Evolutionary conservation across 176 grass and related monocot species (phyloP).

Genomic region (Canna indica): DNA sequence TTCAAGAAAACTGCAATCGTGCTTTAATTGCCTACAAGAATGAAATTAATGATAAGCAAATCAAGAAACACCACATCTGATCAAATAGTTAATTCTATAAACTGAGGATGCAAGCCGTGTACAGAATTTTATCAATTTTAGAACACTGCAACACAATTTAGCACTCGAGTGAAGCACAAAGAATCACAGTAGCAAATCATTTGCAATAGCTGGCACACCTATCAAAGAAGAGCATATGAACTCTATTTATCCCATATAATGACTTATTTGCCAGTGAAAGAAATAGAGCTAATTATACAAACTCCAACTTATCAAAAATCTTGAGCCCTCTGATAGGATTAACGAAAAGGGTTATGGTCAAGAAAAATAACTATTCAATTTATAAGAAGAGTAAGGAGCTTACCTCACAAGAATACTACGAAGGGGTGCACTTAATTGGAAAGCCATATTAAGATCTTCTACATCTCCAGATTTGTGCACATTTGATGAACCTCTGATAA

Average conservation of each 20-base stretch:
- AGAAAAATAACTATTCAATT: background rate
- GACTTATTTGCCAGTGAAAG: background rate
- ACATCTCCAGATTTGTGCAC: background rate
- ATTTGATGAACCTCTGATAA: background rate
- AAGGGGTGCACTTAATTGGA: background rate
- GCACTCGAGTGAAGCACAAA: no score
- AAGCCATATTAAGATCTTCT: background rate
- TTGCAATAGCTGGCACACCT: no score
- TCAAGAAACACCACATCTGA: background rate
- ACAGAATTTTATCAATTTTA: no score
- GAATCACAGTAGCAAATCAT: no score
- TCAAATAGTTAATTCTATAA: background rate
- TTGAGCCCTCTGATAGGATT: background rate
- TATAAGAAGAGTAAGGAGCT: no score
- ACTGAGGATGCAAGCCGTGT: background rate
- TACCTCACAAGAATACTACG: background rate
- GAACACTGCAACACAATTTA: no score
- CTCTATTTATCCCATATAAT: background rate
- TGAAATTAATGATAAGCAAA: background rate
- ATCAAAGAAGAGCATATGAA: no score
- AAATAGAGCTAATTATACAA: background rate
- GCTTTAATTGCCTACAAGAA: background rate
- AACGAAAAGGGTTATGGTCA: background rate
- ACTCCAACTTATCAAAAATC: background rate
- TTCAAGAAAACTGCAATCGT: background rate